Evolutionary conservation across 768 basidiomycete species (phyloP), one percentile per base, ranked within the genome.

Genomic region (Cyclocybe aegerita): DNA sequence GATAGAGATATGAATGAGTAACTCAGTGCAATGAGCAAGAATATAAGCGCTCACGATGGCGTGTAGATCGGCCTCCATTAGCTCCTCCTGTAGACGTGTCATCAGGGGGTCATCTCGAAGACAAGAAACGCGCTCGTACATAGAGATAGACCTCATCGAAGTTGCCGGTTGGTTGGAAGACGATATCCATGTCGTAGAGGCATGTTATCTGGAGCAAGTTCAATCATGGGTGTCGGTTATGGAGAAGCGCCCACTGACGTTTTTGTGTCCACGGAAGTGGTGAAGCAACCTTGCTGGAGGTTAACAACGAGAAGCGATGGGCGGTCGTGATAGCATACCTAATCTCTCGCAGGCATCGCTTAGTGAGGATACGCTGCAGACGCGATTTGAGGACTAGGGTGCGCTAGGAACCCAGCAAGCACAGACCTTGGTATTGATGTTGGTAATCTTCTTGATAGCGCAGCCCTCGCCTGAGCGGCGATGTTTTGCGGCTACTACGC

Each of bases 51-150:
- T 69, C 60, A 95, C 94, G 69, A 99, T 99, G 14, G 97, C 97
- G 63, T 98, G 97, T 14, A 99, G 79, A 81, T 99, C 97, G 48
- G 97, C 97, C 67, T 99, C 97, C 97, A 98, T 99, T 59, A 98
- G 83, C 68, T 99, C 97, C 74, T 98, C 95, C 90, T 98, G 70
- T n/a, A 59, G 46, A 33, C 16, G 14, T 16, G 36, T n/a, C 9
- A 16, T 29, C 44, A 16, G 52, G 46, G 32, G 14, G 6, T 31
- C 16, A 30, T 29, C 11, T 11, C 9, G 39, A 14, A n/a, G 11
- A 14, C 9, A 31, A 17, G 31, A 33, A 32, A 33, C 5, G 31
- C 30, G 37, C 4, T 51, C 52, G 39, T 41, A 92, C 90, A 60
- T 93, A 92, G 63, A 91, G 85, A 68, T 92, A 98, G 12, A 99